Base-by-base conservation (phyloP, 106 monocot species). In the Apostasia shenzhenica region DNA sequence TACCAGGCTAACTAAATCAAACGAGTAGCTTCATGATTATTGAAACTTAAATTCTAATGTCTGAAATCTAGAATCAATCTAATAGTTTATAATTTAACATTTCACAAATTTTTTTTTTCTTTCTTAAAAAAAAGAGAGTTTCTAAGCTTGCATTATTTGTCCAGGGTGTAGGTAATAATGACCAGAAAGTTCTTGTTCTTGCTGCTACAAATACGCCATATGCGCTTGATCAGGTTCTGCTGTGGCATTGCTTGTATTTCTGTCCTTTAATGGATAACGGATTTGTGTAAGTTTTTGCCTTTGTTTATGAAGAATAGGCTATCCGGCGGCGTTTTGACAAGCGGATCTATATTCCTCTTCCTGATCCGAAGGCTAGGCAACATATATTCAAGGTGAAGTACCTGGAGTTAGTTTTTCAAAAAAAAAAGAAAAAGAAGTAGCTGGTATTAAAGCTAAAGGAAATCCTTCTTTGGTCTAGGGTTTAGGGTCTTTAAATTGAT, bases 151-250 rank as follows among this genome's bases (percentile, higher is more conserved):
- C 4, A 4, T 12, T 64, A 38, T 45, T 47, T 43, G 46, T 70
- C 76, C 71, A 91, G 90, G 90, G 90, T 75, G 90, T 91, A 11
- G 90, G 90, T 59, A 86, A 91, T 69, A 83, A 91, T 70, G 90
- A 91, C 37, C 81, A 91, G 46, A 91, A 91, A 79, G 90, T 91
- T 72, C 86, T 91, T 73, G 81, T 91, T 68, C 86, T 91, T 59
- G 90, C 90, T 51, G 90, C 90, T 44, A 91, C 90, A 72, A 91
- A 91, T 70, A 91, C 90, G 12, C 90, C 90, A 68, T 91, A 86
- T 79, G 81, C 87, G 57, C 70, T 87, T n/a, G 90, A 91, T 79
- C 90, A 91, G 90, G 90, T 91, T 73, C 48, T 63, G 57, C 72
- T 60, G 67, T 44, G 56, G 49, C 68, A 43, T 58, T 51, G 42